These are phyloP conservation scores for Noccaea bulbosa DNA, from an alignment of 345 rosid species.

Conservation along the genomic window DNA sequence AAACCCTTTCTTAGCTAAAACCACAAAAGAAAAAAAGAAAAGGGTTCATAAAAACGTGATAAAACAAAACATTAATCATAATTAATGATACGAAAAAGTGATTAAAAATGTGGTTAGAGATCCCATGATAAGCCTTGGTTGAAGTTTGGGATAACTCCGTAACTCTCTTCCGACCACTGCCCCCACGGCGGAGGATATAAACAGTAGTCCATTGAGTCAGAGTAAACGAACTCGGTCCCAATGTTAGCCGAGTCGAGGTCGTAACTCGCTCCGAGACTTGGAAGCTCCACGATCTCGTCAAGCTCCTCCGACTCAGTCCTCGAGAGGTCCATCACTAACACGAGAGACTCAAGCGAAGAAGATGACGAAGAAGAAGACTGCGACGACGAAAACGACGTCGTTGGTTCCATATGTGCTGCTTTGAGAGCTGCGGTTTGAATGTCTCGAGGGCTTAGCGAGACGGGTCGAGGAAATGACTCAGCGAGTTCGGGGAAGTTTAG, in stretches of 20 bases:
- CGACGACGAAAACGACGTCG: slow-evolving; percentile 34
- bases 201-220: slow-evolving; percentile 55
- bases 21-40: background rate
- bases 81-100: slow-evolving; percentile 10
- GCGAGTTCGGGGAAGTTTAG: slow-evolving; percentile 89
- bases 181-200: slow-evolving; percentile 54
- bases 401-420: slow-evolving; percentile 77
- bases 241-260: slow-evolving; percentile 41
- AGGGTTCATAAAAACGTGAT: slow-evolving; percentile 24
- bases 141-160: slow-evolving; percentile 34
- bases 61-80: slow-evolving; percentile 24
- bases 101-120: slow-evolving; percentile 19
- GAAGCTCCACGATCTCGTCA: slow-evolving; percentile 78
- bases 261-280: slow-evolving; percentile 60
- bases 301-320: slow-evolving; percentile 63
- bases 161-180: slow-evolving; percentile 47
- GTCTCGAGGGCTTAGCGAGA: slow-evolving; percentile 76
- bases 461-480: slow-evolving; percentile 70
- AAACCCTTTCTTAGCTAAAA: slow-evolving; percentile 20
- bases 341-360: slow-evolving; percentile 51
- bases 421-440: slow-evolving; percentile 90
- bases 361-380: slow-evolving; percentile 14
- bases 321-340: slow-evolving; percentile 54
- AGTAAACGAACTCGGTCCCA: slow-evolving; percentile 54
- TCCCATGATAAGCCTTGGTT: slow-evolving; percentile 35